Percentiles rank a stretch among this genome's conserved stretches.
Conservation (phyloP, 257 asterid species). For the Lithospermum erythrorhizon region DNA sequence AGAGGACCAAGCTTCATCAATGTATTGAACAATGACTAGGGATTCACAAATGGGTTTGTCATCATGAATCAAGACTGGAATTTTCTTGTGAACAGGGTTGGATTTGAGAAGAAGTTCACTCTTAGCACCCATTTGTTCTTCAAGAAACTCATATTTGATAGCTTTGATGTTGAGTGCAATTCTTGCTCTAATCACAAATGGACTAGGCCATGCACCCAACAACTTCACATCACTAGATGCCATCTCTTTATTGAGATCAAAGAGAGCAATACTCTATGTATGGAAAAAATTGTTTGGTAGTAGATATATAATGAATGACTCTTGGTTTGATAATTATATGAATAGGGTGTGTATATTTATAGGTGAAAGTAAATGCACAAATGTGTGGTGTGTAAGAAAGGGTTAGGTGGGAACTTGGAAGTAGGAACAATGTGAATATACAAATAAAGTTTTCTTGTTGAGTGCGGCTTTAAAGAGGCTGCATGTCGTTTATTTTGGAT, state of each 20-base stretch:
- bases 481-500: too few species aligned
- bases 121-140: slow-evolving; percentile 7
- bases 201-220: slow-evolving; percentile 20
- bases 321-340: too few species aligned
- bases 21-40: slow-evolving; percentile 16
- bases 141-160: slow-evolving; percentile 11
- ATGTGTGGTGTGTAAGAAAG: too few species aligned
- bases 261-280: too few species aligned
- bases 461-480: too few species aligned
- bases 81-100: slow-evolving; percentile 19
- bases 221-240: slow-evolving; percentile 16
- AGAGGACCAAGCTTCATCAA: slow-evolving; percentile 20
- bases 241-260: slow-evolving; percentile 1
- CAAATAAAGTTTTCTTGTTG: too few species aligned
- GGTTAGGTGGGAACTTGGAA: too few species aligned
- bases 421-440: too few species aligned
- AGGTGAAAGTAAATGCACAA: too few species aligned
- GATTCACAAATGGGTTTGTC: slow-evolving; percentile 22
- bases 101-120: slow-evolving; percentile 18
- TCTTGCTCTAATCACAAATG: slow-evolving; percentile 14
- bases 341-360: too few species aligned
- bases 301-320: too few species aligned
- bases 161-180: slow-evolving; percentile 20
- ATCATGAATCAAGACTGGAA: slow-evolving; percentile 15
- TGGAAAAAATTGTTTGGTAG: too few species aligned